phyloP scores from a whole-genome alignment of 306 rosid species.

The Sicyos baderoa region DNA sequence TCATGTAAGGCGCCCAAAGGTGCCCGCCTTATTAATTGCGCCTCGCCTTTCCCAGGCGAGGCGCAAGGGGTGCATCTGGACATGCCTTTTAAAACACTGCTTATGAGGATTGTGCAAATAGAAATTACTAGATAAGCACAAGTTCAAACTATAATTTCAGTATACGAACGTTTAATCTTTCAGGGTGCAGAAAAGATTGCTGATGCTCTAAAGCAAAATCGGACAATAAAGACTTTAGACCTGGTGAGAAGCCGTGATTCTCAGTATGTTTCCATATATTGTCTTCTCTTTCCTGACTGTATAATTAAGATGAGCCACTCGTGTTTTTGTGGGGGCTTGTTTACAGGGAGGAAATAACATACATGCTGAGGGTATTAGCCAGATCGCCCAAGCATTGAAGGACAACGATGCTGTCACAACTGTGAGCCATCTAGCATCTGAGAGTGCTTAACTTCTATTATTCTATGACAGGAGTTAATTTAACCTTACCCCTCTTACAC shows the following conservation, averaged over 20 bases:
- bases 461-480: constrained; percentile 1
- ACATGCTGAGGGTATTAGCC: constrained; percentile 53
- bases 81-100: too few species aligned
- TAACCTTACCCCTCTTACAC: not conserved
- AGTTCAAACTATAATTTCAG: not conserved
- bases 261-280: not conserved
- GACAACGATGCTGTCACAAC: constrained; percentile 71
- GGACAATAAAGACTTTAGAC: constrained; percentile 64
- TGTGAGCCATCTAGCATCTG: constrained; percentile 35
- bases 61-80: too few species aligned
- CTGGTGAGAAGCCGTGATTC: constrained; percentile 44
- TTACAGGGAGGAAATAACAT: constrained; percentile 92
- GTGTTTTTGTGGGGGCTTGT: not conserved
- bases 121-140: not conserved
- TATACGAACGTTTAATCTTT: not conserved
- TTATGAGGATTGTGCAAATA: not conserved
- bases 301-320: not conserved
- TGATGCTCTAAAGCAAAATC: constrained; percentile 81
- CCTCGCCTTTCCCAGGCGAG: too few species aligned
- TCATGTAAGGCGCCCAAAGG: too few species aligned
- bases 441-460: constrained; percentile 6
- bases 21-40: too few species aligned
- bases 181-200: constrained; percentile 90
- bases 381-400: constrained; percentile 67
- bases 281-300: not conserved